Evolutionary conservation across 2,329 filamentous ascomycete species (phyloP).

Genomic region (Pseudogymnoascus sp.): DNA sequence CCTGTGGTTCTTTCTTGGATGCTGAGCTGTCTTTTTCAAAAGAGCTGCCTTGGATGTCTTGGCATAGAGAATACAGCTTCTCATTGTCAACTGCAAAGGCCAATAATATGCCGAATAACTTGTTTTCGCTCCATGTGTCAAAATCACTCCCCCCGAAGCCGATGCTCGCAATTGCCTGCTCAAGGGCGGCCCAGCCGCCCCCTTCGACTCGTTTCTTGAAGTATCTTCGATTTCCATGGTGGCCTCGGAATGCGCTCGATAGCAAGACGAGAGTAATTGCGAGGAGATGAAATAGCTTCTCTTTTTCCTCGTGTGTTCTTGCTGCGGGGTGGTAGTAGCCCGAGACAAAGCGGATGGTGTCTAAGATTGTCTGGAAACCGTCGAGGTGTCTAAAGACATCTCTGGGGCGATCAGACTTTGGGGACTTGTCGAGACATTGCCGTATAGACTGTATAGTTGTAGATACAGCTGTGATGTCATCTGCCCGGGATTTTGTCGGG

Average conservation of each 20-base stretch:
- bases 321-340: conserved; percentile 66
- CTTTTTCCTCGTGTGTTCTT: conserved; percentile 52
- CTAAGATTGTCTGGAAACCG: conserved; percentile 68
- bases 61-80: conserved; percentile 60
- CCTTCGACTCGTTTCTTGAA: conserved; percentile 69
- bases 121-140: conserved; percentile 58
- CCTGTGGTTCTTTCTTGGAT: not conserved
- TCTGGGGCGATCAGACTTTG: conserved; percentile 44
- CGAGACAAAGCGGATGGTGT: conserved; percentile 60
- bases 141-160: conserved; percentile 56
- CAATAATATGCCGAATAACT: conserved; percentile 75
- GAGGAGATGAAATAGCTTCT: conserved; percentile 58
- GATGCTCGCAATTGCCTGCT: conserved; percentile 62
- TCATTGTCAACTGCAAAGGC: conserved; percentile 75
- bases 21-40: not conserved
- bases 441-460: conserved; percentile 21
- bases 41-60: conserved; percentile 27
- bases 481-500: not conserved
- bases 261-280: conserved; percentile 66
- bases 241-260: conserved; percentile 55
- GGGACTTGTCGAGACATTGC: conserved; percentile 32
- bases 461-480: not conserved
- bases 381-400: conserved; percentile 75
- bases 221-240: conserved; percentile 80
- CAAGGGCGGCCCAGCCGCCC: conserved; percentile 69